These are phyloP conservation scores for Auxenochlorella pyrenoidosa DNA, from an alignment of 139 green algal species.

Conservation along the genomic window DNA sequence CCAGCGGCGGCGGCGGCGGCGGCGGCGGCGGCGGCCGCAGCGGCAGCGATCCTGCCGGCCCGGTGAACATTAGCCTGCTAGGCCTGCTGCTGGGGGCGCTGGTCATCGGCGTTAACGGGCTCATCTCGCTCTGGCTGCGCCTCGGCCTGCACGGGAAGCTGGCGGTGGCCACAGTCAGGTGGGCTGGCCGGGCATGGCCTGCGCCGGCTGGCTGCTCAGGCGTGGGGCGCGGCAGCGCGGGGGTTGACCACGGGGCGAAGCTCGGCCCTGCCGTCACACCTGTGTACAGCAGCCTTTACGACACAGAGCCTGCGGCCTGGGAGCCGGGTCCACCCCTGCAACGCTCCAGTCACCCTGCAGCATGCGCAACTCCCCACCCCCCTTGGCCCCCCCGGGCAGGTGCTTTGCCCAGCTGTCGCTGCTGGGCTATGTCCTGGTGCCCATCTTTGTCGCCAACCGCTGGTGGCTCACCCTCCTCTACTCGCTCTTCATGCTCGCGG, in stretches of 20 bases:
- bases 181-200: slow-evolving; percentile 16
- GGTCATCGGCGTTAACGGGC: slow-evolving; percentile 42
- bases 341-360: too few species aligned
- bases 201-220: slow-evolving; percentile 5
- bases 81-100: slow-evolving; percentile 44
- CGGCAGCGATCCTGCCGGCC: not conserved
- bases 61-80: slow-evolving; percentile 29
- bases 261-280: too few species aligned
- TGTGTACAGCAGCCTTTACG: too few species aligned
- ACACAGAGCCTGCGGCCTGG: too few species aligned
- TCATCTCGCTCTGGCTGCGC: slow-evolving; percentile 52
- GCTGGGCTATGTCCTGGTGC: slow-evolving; percentile 81
- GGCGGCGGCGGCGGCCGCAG: not conserved
- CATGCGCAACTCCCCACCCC: too few species aligned
- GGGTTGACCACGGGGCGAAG: too few species aligned
- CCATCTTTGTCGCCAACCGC: slow-evolving; percentile 72
- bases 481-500: slow-evolving; percentile 71
- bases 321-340: too few species aligned
- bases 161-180: slow-evolving; percentile 42
- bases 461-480: slow-evolving; percentile 70
- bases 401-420: slow-evolving; percentile 70
- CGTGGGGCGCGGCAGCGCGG: too few species aligned
- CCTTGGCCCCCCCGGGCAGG: slow-evolving; percentile 16
- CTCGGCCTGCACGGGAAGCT: slow-evolving; percentile 56
- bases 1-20: not conserved